Evolutionary conservation across 768 basidiomycete species (phyloP).

Genomic region (Lactarius pseudohatsudake): DNA sequence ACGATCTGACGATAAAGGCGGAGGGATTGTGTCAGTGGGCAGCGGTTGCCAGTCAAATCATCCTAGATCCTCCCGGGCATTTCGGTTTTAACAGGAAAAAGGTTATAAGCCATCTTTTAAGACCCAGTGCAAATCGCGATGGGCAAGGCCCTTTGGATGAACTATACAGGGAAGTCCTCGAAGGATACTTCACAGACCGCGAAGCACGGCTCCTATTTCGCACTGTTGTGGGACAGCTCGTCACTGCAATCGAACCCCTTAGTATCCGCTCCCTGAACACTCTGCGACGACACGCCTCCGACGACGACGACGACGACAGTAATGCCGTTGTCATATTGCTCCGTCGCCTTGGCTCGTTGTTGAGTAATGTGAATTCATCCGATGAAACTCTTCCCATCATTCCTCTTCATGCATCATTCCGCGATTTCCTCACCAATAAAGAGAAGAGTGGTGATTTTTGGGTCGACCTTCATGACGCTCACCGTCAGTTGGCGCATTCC

Average conservation of each 20-base stretch:
- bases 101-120: background rate
- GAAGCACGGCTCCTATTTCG: background rate
- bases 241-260: background rate
- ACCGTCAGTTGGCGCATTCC: slow-evolving; percentile 4
- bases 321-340: background rate
- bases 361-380: slow-evolving; percentile 3
- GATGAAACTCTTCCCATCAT: background rate
- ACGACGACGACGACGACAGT: background rate
- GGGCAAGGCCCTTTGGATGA: background rate
- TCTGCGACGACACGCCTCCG: background rate
- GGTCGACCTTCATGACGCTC: background rate
- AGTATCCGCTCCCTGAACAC: background rate
- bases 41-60: background rate
- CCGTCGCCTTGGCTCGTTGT: slow-evolving; percentile 7
- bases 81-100: background rate
- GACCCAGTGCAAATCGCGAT: background rate
- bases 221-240: background rate
- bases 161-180: background rate
- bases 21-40: slow-evolving; percentile 1
- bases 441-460: background rate
- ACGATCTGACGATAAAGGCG: background rate
- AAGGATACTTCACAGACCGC: background rate
- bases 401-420: slow-evolving; percentile 2
- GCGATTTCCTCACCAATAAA: slow-evolving; percentile 4
- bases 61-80: background rate